phyloP scores from a whole-genome alignment of 192 early-diverging fungal species.

The Linnemannia exigua region DNA sequence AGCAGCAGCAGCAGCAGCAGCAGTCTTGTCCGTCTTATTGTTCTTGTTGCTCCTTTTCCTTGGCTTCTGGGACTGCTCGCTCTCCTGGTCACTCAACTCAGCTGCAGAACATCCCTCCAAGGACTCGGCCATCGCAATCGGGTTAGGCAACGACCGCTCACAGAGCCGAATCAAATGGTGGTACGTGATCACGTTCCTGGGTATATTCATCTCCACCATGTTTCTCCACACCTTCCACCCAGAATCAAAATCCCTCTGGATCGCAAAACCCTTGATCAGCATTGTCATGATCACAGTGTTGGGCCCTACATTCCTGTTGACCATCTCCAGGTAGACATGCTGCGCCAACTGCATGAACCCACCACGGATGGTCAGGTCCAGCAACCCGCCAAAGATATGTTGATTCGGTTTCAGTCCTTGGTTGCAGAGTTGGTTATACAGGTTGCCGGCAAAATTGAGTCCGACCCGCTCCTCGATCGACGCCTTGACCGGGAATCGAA shows the following conservation, averaged over 20 bases:
- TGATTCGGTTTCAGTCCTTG: slow-evolving; percentile 38
- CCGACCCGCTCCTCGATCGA: slow-evolving; percentile 29
- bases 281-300: slow-evolving; percentile 50
- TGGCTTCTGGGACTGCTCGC: not conserved
- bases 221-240: slow-evolving; percentile 45
- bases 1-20: not conserved
- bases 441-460: slow-evolving; percentile 24
- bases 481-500: slow-evolving; percentile 28
- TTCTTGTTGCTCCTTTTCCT: not conserved
- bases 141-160: slow-evolving; percentile 33
- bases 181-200: slow-evolving; percentile 46
- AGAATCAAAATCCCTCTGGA: slow-evolving; percentile 49
- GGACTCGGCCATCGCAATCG: slow-evolving; percentile 8
- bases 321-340: slow-evolving; percentile 45
- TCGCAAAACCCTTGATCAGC: slow-evolving; percentile 47
- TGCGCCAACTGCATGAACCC: slow-evolving; percentile 29
- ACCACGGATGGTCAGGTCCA: slow-evolving; percentile 24
- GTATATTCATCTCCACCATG: slow-evolving; percentile 44
- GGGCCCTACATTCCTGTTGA: slow-evolving; percentile 23
- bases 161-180: slow-evolving; percentile 53
- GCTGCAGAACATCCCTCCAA: not conserved
- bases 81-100: not conserved
- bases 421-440: slow-evolving; percentile 45
- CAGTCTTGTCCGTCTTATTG: not conserved
- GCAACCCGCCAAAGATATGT: slow-evolving; percentile 29